Conservation (phyloP, 2,329 filamentous ascomycete genomes). For the Fusarium bulbicola region DNA sequence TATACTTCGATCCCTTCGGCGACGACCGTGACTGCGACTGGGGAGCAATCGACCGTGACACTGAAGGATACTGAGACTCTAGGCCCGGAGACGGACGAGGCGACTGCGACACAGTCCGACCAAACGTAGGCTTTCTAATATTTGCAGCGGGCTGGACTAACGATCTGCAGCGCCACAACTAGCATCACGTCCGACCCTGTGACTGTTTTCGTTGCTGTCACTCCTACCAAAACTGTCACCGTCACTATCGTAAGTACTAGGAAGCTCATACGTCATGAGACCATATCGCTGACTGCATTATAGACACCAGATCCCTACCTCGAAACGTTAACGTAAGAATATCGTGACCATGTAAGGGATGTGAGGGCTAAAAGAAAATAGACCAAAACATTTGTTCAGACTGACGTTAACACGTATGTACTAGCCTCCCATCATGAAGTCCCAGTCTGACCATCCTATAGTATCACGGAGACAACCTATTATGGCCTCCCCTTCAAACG, state of each 20-base stretch:
- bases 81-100: background rate
- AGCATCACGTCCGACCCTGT: background rate
- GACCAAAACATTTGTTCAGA: background rate
- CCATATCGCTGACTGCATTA: background rate
- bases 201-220: background rate
- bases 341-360: too few relatives aligned
- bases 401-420: background rate
- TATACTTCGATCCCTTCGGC: background rate
- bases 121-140: background rate
- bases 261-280: rapidly evolving
- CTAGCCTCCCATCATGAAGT: rapidly evolving
- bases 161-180: background rate
- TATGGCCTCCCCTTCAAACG: background rate
- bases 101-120: background rate
- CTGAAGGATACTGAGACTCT: background rate
- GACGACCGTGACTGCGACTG: background rate
- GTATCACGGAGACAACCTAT: background rate
- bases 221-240: background rate
- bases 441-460: rapidly evolving
- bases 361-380: background rate
- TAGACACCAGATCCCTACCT: background rate
- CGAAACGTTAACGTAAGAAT: background rate
- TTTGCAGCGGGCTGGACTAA: background rate
- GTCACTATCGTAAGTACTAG: background rate
- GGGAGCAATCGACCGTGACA: background rate